phyloP scores from a whole-genome alignment of 176 grass and related monocot species.

The Phoenix roebelenii region DNA sequence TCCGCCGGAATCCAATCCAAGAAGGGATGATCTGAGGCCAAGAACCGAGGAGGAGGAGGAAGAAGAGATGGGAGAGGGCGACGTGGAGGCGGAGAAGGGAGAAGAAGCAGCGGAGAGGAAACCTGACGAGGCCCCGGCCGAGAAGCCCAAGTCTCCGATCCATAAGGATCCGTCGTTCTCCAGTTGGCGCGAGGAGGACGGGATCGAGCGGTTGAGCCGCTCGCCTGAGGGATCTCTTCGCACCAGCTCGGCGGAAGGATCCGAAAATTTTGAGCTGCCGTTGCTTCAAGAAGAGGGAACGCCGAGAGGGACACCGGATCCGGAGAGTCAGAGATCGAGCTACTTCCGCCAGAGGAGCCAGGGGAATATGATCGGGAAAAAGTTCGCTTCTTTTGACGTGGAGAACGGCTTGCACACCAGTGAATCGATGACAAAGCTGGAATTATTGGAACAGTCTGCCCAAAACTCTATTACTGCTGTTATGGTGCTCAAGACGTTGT shows the following conservation, averaged over 20 bases:
- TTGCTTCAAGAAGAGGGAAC: slow-evolving; percentile 15
- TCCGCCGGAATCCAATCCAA: not conserved
- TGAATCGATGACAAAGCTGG: slow-evolving; percentile 77
- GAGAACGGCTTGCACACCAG: slow-evolving; percentile 60
- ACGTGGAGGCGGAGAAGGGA: not conserved
- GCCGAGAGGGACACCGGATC: slow-evolving; percentile 17
- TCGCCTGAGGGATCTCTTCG: too few species aligned
- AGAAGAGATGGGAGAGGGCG: not conserved
- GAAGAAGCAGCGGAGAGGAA: not conserved
- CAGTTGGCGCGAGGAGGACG: slow-evolving; percentile 5
- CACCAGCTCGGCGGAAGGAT: not conserved
- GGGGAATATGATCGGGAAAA: slow-evolving; percentile 28
- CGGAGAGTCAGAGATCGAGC: slow-evolving; percentile 35
- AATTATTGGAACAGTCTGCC: slow-evolving; percentile 52
- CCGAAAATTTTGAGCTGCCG: slow-evolving; percentile 23
- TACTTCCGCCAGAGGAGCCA: slow-evolving; percentile 63
- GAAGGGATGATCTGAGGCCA: not conserved
- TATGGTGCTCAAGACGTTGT: slow-evolving; percentile 52
- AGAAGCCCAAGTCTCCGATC: too few species aligned
- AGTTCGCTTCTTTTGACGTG: slow-evolving; percentile 43
- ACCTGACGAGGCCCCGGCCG: slow-evolving; percentile 6
- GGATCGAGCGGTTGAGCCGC: not conserved
- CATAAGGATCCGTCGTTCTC: too few species aligned
- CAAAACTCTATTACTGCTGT: slow-evolving; percentile 47
- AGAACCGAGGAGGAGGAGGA: not conserved